Base-by-base conservation (phyloP, 1,284 basidiomycete species). In the Mycena sp. region DNA sequence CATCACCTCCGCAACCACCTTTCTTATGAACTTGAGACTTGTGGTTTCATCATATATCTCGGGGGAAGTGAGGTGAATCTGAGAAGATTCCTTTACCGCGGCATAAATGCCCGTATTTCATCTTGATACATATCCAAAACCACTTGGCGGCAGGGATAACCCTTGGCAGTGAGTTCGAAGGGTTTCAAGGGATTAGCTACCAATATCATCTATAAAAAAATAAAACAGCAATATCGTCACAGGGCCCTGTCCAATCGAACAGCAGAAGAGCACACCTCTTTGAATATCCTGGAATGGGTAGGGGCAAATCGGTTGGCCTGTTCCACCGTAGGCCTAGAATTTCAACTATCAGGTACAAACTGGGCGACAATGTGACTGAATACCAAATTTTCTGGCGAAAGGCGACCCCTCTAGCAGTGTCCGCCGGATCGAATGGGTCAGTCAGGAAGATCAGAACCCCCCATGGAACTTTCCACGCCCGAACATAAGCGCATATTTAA, bases 371-470 rank as follows among this genome's bases (percentile, higher is more conserved):
- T 35, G 23, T 4, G 9, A 41, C 50, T 50, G 49, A 72, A n/a
- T n/a, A n/a, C 70, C 73, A 74, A 28, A 76, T 69, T 11, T 41
- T 28, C 35, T 70, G 67, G 17, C 71, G 63, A 61, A 72, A 73
- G 21, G 65, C 61, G 23, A 67, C 69, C 2, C 80, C 61, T 37
- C 70, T 69, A 11, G 69, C 67, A n/a, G 61, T 23, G 46, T 80
- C 76, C 10, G 16, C 56, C 2, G 76, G 74, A 67, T 81, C 76
- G 61, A 80, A 73, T 12, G 3, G 59, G 6, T 73, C 63, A 14
- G 48, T 69, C 0, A 81, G 81, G 38, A 83, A 77, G 17, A 84
- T 68, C 14, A 84, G 64, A 16, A 83, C 73, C 1, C 82, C 83
- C 14, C 75, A 52, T 81, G 78, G 67, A 80, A 78, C 16, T 76